Evolutionary conservation across 306 rosid genomes (phyloP), one percentile per base, ranked within the genome.

Genomic region (Vigna mungo): DNA sequence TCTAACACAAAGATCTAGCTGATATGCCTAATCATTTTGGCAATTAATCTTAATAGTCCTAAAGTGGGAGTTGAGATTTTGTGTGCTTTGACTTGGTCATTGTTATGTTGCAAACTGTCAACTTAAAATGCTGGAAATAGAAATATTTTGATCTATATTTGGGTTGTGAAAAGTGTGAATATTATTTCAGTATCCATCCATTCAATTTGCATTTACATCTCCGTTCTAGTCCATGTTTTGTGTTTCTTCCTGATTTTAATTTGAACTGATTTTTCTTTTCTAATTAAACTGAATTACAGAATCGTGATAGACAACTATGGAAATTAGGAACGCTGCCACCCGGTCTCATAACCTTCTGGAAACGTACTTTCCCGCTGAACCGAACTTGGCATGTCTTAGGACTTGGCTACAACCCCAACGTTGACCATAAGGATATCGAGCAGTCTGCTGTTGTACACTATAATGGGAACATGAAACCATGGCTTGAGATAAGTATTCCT

Each of bases 311-410:
- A 82, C 91, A 87, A 75, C 81, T 94, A 34, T 94, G 98, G 98
- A 94, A 94, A 93, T 78, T 94, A 83, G 97, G 98, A 75, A 94
- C 98, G 18, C 86, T 94, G 76, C 98, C 98, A 18, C 97, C 98
- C 2, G 98, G 98, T 81, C 96, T 94, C 60, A 94, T 94, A 84
- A 94, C 98, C 63, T 94, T 94, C 81, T 94, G 96, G 97, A 94
- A 90, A 60, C 92, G 89, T 77, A 94, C 89, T 47, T 89, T 75
- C 82, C 88, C 97, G 1, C 90, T 94, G 27, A 83, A 89, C 74
- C 88, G 87, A 49, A 79, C 83, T 5, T 94, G 98, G 97, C 98
- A 94, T 54, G 88, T 91, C 54, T 78, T 94, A 80, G 98, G 98
- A 71, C 94, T 94, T 41, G 98, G 97, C 69, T 92, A 92, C 88